phyloP scores from a whole-genome alignment of 176 grass and related monocot species.

The Avena eriantha region DNA sequence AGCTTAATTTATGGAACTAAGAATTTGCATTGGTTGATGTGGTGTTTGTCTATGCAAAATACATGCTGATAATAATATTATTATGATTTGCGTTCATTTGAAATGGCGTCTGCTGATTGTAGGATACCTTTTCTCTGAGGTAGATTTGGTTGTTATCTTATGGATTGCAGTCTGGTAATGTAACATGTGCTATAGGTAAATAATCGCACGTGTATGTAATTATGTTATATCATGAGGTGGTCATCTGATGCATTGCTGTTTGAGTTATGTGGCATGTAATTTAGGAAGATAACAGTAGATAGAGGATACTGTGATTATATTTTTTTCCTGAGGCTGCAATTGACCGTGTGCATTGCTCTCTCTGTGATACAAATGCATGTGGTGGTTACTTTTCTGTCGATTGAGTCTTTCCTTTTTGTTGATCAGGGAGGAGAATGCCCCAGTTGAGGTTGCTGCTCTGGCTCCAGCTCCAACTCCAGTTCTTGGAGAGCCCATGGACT shows the following conservation, averaged over 20 bases:
- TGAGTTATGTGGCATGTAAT: background rate
- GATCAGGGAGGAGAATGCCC: slow-evolving; percentile 51
- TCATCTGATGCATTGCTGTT: background rate
- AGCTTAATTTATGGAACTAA: background rate
- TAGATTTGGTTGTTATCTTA: too few relatives aligned
- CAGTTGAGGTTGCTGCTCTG: slow-evolving; percentile 43
- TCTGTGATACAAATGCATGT: background rate
- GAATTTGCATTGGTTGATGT: background rate
- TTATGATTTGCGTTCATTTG: background rate
- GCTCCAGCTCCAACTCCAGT: slow-evolving; percentile 34
- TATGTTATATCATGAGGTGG: background rate
- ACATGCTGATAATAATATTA: background rate
- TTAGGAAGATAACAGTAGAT: background rate
- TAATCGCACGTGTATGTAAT: too few relatives aligned
- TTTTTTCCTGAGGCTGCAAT: background rate
- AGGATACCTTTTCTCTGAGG: background rate
- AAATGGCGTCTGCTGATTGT: background rate
- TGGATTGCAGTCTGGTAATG: too few relatives aligned
- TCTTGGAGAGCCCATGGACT: slow-evolving; percentile 73
- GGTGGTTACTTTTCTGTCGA: background rate
- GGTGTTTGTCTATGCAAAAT: background rate
- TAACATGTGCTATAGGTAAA: too few relatives aligned
- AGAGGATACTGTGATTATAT: background rate
- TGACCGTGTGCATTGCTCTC: background rate
- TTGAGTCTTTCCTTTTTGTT: background rate